phyloP scores from a whole-genome alignment of 768 basidiomycete genomes.

The Collybia nuda region DNA sequence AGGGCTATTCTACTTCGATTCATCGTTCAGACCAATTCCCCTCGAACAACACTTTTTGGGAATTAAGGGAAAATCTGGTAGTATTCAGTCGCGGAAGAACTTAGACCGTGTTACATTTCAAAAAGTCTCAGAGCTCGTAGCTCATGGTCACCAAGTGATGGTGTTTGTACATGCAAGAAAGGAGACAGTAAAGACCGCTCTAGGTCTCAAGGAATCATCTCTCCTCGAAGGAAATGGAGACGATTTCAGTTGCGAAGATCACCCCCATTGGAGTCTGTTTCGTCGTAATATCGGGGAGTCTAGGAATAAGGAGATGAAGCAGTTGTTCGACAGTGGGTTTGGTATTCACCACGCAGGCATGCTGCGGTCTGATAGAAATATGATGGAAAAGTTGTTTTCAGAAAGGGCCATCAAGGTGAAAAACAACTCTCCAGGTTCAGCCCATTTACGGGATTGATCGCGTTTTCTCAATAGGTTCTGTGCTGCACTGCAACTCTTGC shows the following conservation, averaged over 20 bases:
- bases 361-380: conserved; percentile 89
- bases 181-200: conserved; percentile 93
- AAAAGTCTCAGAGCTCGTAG: conserved; percentile 86
- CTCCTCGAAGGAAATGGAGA: conserved; percentile 67
- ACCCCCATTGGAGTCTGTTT: conserved; percentile 77
- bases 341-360: conserved; percentile 99
- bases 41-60: conserved; percentile 98
- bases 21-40: conserved; percentile 94
- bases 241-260: conserved; percentile 79
- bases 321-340: conserved; percentile 88
- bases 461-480: conserved; percentile 68
- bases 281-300: conserved; percentile 78
- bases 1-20: conserved; percentile 97
- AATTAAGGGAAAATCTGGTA: conserved; percentile 84
- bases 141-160: conserved; percentile 97
- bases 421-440: neutral
- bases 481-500: conserved; percentile 98
- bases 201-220: conserved; percentile 77
- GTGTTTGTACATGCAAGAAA: conserved; percentile 98
- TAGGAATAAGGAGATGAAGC: conserved; percentile 95
- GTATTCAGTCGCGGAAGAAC: conserved; percentile 71
- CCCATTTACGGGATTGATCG: neutral
- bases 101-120: conserved; percentile 87
- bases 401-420: conserved; percentile 86
- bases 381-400: conserved; percentile 95